Evolutionary conservation across 225 moss, liverwort and hornwort genomes (phyloP).

Genomic region (Rhytidiadelphus loreus): DNA sequence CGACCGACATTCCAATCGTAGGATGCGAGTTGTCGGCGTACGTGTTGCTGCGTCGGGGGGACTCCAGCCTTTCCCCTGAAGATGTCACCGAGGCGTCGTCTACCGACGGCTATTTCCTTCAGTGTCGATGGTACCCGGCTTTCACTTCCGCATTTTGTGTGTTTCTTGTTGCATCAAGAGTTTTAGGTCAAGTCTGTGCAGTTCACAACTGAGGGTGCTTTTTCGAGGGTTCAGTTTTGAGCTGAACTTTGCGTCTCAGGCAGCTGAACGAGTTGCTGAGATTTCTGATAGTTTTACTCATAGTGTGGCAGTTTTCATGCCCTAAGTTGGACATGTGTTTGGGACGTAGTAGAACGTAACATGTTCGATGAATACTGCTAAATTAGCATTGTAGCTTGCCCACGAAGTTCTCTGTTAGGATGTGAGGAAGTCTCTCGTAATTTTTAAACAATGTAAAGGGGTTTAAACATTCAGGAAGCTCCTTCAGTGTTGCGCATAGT

Average conservation of each 20-base stretch:
- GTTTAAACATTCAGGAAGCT: background rate
- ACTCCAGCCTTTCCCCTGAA: slow-evolving; percentile 66
- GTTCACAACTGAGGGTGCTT: background rate
- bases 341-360: background rate
- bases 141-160: background rate
- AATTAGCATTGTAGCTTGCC: background rate
- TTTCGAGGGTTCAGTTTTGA: background rate
- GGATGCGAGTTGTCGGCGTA: slow-evolving; percentile 99
- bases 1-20: slow-evolving; percentile 99
- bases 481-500: background rate
- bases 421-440: background rate
- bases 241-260: background rate
- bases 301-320: background rate
- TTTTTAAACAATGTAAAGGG: background rate
- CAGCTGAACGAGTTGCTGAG: background rate
- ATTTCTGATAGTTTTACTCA: background rate
- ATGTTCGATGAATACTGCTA: background rate
- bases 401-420: background rate
- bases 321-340: background rate
- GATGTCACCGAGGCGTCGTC: slow-evolving; percentile 95
- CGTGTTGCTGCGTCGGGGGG: slow-evolving; percentile 79
- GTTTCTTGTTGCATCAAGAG: background rate
- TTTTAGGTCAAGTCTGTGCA: background rate
- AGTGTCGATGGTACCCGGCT: slow-evolving; percentile 74
- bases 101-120: slow-evolving; percentile 76